These are phyloP conservation scores for Claviceps monticola DNA, from an alignment of 2,329 filamentous ascomycete genomes.

Conservation along the genomic window DNA sequence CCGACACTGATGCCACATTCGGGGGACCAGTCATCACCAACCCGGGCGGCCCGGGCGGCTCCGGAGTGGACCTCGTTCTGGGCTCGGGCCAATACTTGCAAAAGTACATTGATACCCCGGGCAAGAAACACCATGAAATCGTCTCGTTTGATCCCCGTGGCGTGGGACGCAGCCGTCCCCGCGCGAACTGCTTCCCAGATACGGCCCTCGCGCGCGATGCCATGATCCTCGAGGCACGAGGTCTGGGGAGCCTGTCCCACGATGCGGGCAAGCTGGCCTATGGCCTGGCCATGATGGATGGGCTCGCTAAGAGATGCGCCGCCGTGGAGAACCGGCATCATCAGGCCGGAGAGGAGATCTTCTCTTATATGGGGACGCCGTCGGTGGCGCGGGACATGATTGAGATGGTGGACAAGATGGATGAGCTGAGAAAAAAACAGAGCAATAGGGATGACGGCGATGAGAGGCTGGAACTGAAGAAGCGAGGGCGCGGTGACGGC, in stretches of 20 bases:
- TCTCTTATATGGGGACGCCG: slow-evolving; percentile 21
- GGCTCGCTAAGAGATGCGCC: slow-evolving; percentile 17
- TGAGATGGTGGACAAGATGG: slow-evolving; percentile 27
- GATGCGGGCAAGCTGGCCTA: slow-evolving; percentile 12
- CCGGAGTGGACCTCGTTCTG: slow-evolving; percentile 21
- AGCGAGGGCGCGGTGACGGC: slow-evolving; percentile 1
- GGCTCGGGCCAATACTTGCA: slow-evolving; percentile 17
- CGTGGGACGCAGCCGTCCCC: slow-evolving; percentile 22
- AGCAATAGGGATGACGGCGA: background rate
- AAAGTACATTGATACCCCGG: slow-evolving; percentile 12
- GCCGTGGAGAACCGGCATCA: slow-evolving; percentile 3
- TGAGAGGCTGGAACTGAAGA: slow-evolving; percentile 6
- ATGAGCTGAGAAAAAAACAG: slow-evolving; percentile 17
- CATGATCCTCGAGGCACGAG: slow-evolving; percentile 16
- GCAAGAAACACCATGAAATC: slow-evolving; percentile 24
- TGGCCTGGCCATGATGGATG: slow-evolving; percentile 14
- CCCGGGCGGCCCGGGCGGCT: slow-evolving; percentile 31
- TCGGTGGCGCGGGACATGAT: slow-evolving; percentile 30
- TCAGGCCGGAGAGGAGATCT: slow-evolving; percentile 13
- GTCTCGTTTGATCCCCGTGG: slow-evolving; percentile 32
- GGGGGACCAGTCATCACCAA: slow-evolving; percentile 30
- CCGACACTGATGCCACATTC: slow-evolving; percentile 22
- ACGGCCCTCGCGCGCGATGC: slow-evolving; percentile 17
- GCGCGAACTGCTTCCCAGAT: slow-evolving; percentile 23
- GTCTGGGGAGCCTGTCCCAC: slow-evolving; percentile 15